phyloP scores from a whole-genome alignment of 495 filamentous ascomycete genomes.

The Hypoxylon crocopeplum region DNA sequence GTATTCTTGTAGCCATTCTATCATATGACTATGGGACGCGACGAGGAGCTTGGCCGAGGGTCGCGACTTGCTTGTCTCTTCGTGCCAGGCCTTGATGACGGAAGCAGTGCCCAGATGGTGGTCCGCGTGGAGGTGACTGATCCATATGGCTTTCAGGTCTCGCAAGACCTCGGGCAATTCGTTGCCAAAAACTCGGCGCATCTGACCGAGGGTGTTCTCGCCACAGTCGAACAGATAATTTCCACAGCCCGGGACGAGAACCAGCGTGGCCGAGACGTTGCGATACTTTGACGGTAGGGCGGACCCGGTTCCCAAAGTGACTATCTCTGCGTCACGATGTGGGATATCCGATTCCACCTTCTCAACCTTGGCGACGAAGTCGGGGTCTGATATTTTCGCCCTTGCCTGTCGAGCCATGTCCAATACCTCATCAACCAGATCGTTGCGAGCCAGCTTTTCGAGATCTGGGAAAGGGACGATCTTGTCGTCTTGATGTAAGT shows the following conservation, averaged over 20 bases:
- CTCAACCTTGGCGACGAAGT: conserved; percentile 48
- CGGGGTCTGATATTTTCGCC: conserved; percentile 45
- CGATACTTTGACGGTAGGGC: conserved; percentile 89
- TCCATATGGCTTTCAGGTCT: conserved; percentile 87
- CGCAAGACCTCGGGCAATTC: conserved; percentile 72
- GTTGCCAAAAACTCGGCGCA: conserved; percentile 73
- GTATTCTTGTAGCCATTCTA: conserved; percentile 79
- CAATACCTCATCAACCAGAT: conserved; percentile 50
- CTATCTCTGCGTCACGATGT: conserved; percentile 77
- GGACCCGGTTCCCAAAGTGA: conserved; percentile 89
- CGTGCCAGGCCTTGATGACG: conserved; percentile 80
- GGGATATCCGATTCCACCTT: conserved; percentile 63
- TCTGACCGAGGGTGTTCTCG: conserved; percentile 91
- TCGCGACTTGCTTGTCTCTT: conserved; percentile 47
- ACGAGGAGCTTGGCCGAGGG: conserved; percentile 46
- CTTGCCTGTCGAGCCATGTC: conserved; percentile 57
- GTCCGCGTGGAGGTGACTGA: conserved; percentile 95
- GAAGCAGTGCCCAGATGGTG: conserved; percentile 87
- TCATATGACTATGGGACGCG: conserved; percentile 69
- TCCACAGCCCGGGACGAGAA: conserved; percentile 82
- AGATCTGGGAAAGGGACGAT: conserved; percentile 63
- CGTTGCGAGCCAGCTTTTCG: conserved; percentile 40
- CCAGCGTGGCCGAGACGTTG: conserved; percentile 88
- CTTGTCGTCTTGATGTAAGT: conserved; percentile 57
- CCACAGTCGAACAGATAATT: conserved; percentile 90